Base-by-base conservation (phyloP, 345 rosid genomes). In the Punica granatum region DNA sequence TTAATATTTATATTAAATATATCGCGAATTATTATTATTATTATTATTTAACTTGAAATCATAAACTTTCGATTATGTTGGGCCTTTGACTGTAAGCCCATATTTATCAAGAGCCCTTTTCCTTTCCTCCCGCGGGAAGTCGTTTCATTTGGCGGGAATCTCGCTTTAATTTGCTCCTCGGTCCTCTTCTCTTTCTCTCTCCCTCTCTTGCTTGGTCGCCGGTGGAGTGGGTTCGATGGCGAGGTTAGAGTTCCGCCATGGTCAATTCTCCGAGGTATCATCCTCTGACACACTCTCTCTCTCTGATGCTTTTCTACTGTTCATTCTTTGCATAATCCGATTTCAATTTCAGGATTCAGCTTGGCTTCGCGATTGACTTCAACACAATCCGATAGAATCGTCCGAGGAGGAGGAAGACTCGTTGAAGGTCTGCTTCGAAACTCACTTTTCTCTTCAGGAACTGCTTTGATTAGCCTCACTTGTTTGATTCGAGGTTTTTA, bases 221-320 rank as follows among this genome's bases (percentile, higher is more conserved):
- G 46, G 0, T 19, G 21, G 60, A 37, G 61, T 56, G 10, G 31
- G 44, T 46, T 69, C 60, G 26, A 69, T 61, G 72, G 58, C 59
- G 9, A 43, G 59, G 26, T 56, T 73, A 75, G 87, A 84, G 74
- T 81, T 86, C 75, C 92, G 84, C 46, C 81, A 53, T 70, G 86
- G 89, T 54, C 89, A 77, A 66, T 82, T 84, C 73, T 81, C 86
- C 46, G 87, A 84, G 83, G 89, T 81, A 72, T 60, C 66, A 14
- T 21, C 37, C 43, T 25, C 35, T n/a, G n/a, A n/a, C n/a, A n/a
- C n/a, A n/a, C n/a, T n/a, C n/a, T n/a, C n/a, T 44, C 16, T 19
- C 67, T 67, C 15, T 10, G 23, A n/a, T 58, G 33, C 16, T 33
- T 13, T 6, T 26, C 26, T 16, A 5, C 42, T 46, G 34, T 44